Evolutionary conservation across 2,329 filamentous ascomycete genomes (phyloP).

Genomic region (Falciphora oryzae): DNA sequence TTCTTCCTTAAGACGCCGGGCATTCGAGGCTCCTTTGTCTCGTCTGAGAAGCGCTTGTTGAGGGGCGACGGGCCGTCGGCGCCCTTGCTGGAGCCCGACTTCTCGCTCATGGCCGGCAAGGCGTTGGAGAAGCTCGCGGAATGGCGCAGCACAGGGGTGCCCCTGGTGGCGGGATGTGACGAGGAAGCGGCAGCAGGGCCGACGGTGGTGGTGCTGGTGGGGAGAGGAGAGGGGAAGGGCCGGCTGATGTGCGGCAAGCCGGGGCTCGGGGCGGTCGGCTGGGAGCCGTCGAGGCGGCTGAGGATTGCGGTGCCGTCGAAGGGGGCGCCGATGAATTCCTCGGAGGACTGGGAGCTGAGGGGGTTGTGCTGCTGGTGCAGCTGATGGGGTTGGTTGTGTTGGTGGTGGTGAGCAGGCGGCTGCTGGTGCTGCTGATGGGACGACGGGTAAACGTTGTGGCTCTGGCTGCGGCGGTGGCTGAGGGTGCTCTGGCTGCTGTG

Average conservation of each 20-base stretch:
- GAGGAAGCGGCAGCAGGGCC: background rate
- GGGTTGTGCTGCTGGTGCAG: slow-evolving; percentile 25
- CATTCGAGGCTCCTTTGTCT: slow-evolving; percentile 58
- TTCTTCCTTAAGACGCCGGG: slow-evolving; percentile 67
- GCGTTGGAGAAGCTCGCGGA: slow-evolving; percentile 58
- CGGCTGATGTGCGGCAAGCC: slow-evolving; percentile 16
- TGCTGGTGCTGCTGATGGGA: slow-evolving; percentile 6
- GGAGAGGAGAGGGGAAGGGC: slow-evolving; percentile 16
- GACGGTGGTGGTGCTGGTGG: slow-evolving; percentile 26
- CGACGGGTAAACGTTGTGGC: slow-evolving; percentile 21
- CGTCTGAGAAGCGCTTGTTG: slow-evolving; percentile 71
- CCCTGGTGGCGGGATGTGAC: slow-evolving; percentile 35
- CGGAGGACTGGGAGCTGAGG: slow-evolving; percentile 41
- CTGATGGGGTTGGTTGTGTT: slow-evolving; percentile 16
- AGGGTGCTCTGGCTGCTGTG: background rate
- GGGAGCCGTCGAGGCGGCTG: slow-evolving; percentile 50
- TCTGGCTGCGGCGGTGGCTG: slow-evolving; percentile 13
- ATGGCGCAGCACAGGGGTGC: slow-evolving; percentile 50
- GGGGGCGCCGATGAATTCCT: slow-evolving; percentile 59
- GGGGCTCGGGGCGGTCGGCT: slow-evolving; percentile 18
- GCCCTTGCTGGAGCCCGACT: slow-evolving; percentile 32
- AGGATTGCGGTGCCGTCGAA: slow-evolving; percentile 60
- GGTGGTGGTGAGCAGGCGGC: slow-evolving; percentile 20
- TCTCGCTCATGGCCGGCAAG: slow-evolving; percentile 45
- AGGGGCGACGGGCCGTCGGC: slow-evolving; percentile 41